Evolutionary conservation across 345 rosid species (phyloP).

Genomic region (Lepidium didymum): DNA sequence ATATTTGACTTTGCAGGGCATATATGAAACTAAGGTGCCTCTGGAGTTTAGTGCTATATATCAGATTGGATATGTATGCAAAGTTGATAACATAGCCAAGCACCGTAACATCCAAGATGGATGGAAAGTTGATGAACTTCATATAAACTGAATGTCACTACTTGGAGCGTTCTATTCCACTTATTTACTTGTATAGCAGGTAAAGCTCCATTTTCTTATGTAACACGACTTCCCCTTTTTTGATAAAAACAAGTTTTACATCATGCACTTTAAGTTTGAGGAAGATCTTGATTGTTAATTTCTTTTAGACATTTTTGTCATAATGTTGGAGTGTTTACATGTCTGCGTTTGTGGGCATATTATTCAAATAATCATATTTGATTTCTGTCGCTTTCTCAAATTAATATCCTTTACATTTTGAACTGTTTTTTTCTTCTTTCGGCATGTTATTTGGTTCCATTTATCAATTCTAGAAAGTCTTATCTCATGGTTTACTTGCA

Average conservation of each 20-base stretch:
- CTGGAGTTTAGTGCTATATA: slow-evolving; percentile 68
- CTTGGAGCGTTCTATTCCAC: slow-evolving; percentile 67
- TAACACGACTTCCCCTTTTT: neutral
- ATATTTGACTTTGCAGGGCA: slow-evolving; percentile 52
- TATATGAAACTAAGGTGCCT: slow-evolving; percentile 81
- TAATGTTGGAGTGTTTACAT: neutral
- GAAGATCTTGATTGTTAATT: neutral
- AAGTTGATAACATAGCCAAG: slow-evolving; percentile 62
- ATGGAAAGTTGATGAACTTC: slow-evolving; percentile 77
- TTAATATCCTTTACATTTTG: neutral
- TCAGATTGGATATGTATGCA: slow-evolving; percentile 92
- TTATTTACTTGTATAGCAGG: slow-evolving; percentile 89
- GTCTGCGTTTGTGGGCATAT: neutral
- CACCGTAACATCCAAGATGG: slow-evolving; percentile 65
- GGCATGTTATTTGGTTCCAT: neutral
- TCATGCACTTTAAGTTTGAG: slow-evolving; percentile 2
- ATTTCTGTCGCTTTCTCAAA: no score
- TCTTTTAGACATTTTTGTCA: neutral
- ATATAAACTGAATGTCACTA: slow-evolving; percentile 85
- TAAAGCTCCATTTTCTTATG: slow-evolving; percentile 20
- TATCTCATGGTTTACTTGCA: slow-evolving; percentile 11
- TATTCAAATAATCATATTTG: neutral
- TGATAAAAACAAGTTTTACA: neutral
- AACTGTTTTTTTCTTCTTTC: neutral
- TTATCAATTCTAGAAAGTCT: neutral